Percentiles rank a stretch among this genome's conserved stretches.
These are phyloP conservation scores for Tulasnella sp. DNA, from an alignment of 768 basidiomycete species.

Conservation along the genomic window DNA sequence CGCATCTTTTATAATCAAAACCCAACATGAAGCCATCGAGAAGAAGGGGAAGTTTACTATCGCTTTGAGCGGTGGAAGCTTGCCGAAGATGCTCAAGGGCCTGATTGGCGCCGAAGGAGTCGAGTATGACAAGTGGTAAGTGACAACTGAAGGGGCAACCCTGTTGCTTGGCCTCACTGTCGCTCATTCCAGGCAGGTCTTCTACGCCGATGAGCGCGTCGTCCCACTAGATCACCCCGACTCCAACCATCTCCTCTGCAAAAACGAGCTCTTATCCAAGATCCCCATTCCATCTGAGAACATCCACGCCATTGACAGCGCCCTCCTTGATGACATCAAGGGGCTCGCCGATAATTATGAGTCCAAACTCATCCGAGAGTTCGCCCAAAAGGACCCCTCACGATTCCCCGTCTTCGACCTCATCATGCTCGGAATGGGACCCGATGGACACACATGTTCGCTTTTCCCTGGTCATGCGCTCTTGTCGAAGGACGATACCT, in stretches of 20 bases:
- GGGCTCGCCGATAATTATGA: slow-evolving; percentile 36
- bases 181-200: slow-evolving; percentile 99
- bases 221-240: slow-evolving; percentile 89
- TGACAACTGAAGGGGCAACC: too few relatives aligned
- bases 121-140: slow-evolving; percentile 91
- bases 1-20: slow-evolving; percentile 72
- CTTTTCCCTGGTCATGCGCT: slow-evolving; percentile 91
- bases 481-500: slow-evolving; percentile 76
- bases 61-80: slow-evolving; percentile 87
- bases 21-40: slow-evolving; percentile 79
- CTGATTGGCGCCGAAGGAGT: slow-evolving; percentile 51
- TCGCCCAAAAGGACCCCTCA: slow-evolving; percentile 86
- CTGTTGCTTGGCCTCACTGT: too few relatives aligned
- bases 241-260: slow-evolving; percentile 80
- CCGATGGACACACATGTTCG: slow-evolving; percentile 96
- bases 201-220: slow-evolving; percentile 91
- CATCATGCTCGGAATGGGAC: slow-evolving; percentile 92
- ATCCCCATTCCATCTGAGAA: slow-evolving; percentile 30
- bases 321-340: slow-evolving; percentile 26
- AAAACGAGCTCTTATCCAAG: slow-evolving; percentile 62
- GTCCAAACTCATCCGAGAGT: slow-evolving; percentile 68
- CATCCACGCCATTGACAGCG: neutral
- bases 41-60: slow-evolving; percentile 86
- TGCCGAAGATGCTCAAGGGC: slow-evolving; percentile 69
- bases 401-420: slow-evolving; percentile 97